Evolutionary conservation across 2,329 filamentous ascomycete species (phyloP).

Genomic region (Truncatella angustata): DNA sequence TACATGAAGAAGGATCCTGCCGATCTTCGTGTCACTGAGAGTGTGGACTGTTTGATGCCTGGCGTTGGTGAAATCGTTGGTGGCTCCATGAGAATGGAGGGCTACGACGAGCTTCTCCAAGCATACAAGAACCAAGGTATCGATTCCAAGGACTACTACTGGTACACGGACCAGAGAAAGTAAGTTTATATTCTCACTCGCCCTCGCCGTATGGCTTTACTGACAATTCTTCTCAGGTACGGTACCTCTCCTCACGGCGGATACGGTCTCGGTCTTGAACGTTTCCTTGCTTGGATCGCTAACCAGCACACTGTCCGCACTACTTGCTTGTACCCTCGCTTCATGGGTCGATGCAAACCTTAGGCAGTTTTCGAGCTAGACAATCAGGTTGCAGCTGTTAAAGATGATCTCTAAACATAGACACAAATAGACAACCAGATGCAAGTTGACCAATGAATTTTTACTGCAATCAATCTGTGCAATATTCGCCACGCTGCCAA

Average conservation of each 20-base stretch:
- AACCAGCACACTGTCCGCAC: constrained; percentile 64
- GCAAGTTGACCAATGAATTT: too few relatives aligned
- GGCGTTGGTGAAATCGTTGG: constrained; percentile 97
- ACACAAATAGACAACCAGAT: too few relatives aligned
- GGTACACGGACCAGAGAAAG: constrained; percentile 98
- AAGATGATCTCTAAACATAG: too few relatives aligned
- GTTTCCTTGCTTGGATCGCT: constrained; percentile 65
- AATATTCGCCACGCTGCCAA: too few relatives aligned
- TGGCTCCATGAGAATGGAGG: constrained; percentile 93
- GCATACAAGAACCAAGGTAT: constrained; percentile 88
- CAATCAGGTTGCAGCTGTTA: too few relatives aligned
- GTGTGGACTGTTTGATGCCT: constrained; percentile 82
- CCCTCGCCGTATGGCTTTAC: constrained; percentile 10
- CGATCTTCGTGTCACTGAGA: constrained; percentile 85
- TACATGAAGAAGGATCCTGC: constrained; percentile 91
- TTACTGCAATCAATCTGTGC: too few relatives aligned
- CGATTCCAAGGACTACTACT: constrained; percentile 84
- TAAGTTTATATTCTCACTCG: constrained; percentile 45
- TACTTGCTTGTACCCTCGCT: constrained; percentile 75
- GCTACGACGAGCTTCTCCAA: constrained; percentile 83
- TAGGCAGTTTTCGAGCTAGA: constrained; percentile 38
- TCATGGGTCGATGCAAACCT: constrained; percentile 79
- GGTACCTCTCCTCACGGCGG: constrained; percentile 90
- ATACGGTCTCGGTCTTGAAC: constrained; percentile 79
- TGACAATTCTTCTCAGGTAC: constrained; percentile 56